Conservation (phyloP, 2,329 filamentous ascomycete species). For the Colletotrichum sp. region DNA sequence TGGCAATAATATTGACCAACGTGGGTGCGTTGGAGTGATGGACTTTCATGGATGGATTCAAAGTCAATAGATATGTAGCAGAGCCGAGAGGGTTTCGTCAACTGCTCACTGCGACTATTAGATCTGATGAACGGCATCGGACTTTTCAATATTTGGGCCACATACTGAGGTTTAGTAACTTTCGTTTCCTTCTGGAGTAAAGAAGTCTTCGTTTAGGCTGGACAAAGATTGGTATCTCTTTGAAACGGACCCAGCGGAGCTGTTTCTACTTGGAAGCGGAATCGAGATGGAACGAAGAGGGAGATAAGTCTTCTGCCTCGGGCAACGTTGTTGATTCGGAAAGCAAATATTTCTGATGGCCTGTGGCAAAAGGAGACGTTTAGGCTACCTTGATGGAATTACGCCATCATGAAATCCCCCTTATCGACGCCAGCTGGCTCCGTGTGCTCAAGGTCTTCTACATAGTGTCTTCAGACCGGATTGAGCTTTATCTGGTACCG, state of each 20-base stretch:
- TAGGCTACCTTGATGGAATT: neutral
- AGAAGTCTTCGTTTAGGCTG: neutral
- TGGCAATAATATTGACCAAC: fast-evolving
- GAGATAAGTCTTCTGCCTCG: neutral
- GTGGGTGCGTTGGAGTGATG: no score
- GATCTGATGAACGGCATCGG: neutral
- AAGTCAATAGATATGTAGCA: neutral
- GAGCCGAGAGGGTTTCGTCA: neutral
- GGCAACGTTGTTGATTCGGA: no score
- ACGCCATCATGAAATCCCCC: neutral
- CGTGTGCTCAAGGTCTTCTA: no score
- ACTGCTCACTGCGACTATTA: neutral
- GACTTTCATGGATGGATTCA: neutral
- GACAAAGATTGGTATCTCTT: neutral
- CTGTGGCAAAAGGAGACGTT: fast-evolving
- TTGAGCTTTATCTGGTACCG: no score
- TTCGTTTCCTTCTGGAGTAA: neutral
- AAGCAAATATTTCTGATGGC: fast-evolving
- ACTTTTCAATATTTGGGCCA: neutral
- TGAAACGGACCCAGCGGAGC: neutral
- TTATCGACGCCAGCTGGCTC: fast-evolving
- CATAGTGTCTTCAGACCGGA: no score
- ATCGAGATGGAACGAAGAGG: neutral
- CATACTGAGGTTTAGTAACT: neutral
- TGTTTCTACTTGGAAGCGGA: fast-evolving